phyloP scores from a whole-genome alignment of 1,284 basidiomycete genomes.

The Sporisorium exsertum region DNA sequence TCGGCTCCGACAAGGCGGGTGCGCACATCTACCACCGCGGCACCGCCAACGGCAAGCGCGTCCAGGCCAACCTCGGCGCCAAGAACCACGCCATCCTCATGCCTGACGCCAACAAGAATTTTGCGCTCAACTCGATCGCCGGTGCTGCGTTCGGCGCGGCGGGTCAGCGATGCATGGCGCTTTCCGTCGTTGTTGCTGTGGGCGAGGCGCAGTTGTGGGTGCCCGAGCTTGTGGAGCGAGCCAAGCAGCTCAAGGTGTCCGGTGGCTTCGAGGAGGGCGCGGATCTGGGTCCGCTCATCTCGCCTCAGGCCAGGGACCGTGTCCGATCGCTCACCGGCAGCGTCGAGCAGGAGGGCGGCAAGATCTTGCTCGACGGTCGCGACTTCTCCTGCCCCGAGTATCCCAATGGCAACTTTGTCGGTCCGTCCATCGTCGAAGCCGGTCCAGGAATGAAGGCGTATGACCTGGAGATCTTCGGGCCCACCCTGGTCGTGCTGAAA shows the following conservation, averaged over 20 bases:
- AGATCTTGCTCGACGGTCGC: slow-evolving; percentile 88
- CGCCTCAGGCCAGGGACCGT: slow-evolving; percentile 83
- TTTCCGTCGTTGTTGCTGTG: slow-evolving; percentile 78
- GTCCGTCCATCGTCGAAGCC: slow-evolving; percentile 89
- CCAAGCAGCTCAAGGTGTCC: slow-evolving; percentile 82
- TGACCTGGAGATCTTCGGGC: slow-evolving; percentile 88
- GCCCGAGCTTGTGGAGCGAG: slow-evolving; percentile 85
- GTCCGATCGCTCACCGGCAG: slow-evolving; percentile 83
- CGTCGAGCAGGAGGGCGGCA: slow-evolving; percentile 83
- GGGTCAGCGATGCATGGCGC: slow-evolving; percentile 83
- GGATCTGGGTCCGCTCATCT: slow-evolving; percentile 96
- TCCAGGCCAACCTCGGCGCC: slow-evolving; percentile 94
- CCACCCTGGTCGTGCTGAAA: slow-evolving; percentile 83
- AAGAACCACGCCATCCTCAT: slow-evolving; percentile 84
- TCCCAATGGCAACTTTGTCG: slow-evolving; percentile 93
- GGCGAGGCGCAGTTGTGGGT: slow-evolving; percentile 86
- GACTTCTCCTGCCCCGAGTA: slow-evolving; percentile 79
- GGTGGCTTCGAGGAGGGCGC: slow-evolving; percentile 89
- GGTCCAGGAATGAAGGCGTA: slow-evolving; percentile 87
- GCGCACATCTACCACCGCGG: slow-evolving; percentile 87
- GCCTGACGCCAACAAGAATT: slow-evolving; percentile 96
- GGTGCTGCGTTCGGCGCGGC: slow-evolving; percentile 98
- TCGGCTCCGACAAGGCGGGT: slow-evolving; percentile 94
- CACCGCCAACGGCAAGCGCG: slow-evolving; percentile 87
- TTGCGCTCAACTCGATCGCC: slow-evolving; percentile 89